Base-by-base conservation (phyloP, 768 basidiomycete genomes). In the Phlebiopsis gigantea region DNA sequence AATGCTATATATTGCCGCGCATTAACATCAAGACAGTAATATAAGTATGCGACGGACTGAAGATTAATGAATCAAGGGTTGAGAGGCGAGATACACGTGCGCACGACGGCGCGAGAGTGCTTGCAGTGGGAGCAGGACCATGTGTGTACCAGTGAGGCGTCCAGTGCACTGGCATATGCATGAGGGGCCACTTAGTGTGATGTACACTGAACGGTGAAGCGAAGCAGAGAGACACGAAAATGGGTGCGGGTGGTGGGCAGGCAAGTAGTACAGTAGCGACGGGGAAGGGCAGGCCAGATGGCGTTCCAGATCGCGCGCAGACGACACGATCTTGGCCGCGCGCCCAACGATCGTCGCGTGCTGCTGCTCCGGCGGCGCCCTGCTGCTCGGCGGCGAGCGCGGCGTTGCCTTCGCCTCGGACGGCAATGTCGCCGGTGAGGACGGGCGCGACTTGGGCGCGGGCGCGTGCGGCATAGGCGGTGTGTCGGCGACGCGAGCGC, bases 261-360 rank as follows among this genome's bases (percentile, higher is more conserved):
- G n/a, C n/a, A n/a, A n/a, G n/a, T n/a, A n/a, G n/a, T n/a, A n/a
- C n/a, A n/a, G n/a, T n/a, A n/a, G n/a, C n/a, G n/a, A n/a, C n/a
- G n/a, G n/a, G n/a, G n/a, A n/a, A n/a, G 44, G 26, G 21, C 22
- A 46, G 24, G 26, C 28, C 45, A 59, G 17, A 59, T 53, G 28
- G 58, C 53, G 30, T 72, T 71, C 83, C 82, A 85, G 57, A 85
- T 72, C 21, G 19, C 89, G 85, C 1, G 92, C 92, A 51, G 79
- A 84, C 44, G 82, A 85, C 57, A 93, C 87, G 41, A 94, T 88
- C 53, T 87, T 90, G 19, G 85, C 88, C 22, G 91, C 84, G 47
- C 81, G 75, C 15, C 80, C 79, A 22, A 81, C 80, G 21, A 86
- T 71, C 34, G 75, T 79, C 4, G 73, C 77, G 25, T 59, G 60